A percentile compares a stretch with the other conserved stretches of the same genome.
Conservation (phyloP, 345 rosid genomes). For the Gossypium bickii region DNA sequence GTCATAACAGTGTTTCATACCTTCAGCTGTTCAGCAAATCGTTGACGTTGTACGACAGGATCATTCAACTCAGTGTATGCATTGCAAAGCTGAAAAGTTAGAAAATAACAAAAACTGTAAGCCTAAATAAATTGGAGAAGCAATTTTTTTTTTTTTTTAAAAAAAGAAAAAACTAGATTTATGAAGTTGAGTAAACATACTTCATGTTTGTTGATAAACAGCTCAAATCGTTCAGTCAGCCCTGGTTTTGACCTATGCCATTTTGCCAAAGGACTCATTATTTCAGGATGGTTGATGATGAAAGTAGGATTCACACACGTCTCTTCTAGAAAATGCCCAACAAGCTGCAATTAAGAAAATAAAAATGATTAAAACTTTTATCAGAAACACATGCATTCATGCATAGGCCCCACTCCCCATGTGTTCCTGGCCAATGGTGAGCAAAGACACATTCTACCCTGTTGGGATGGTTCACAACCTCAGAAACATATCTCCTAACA, state of each 20-base stretch:
- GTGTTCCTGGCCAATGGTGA: background rate
- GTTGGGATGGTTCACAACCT: too few species aligned
- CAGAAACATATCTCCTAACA: too few species aligned
- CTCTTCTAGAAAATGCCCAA: conserved; percentile 89
- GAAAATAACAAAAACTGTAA: conserved; percentile 5
- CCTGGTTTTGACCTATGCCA: conserved; percentile 69
- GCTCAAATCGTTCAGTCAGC: conserved; percentile 91
- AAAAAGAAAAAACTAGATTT: background rate
- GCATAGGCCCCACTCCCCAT: background rate
- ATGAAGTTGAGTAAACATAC: conserved; percentile 29
- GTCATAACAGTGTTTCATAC: conserved; percentile 27
- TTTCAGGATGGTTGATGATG: conserved; percentile 88
- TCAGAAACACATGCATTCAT: background rate
- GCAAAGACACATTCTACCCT: too few species aligned
- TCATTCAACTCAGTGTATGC: conserved; percentile 98
- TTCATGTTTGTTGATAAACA: conserved; percentile 87
- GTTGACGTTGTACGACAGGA: conserved; percentile 88
- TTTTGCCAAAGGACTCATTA: conserved; percentile 89
- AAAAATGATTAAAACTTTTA: background rate
- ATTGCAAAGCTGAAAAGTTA: conserved; percentile 58
- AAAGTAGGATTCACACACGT: conserved; percentile 88
- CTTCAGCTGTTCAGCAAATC: conserved; percentile 94
- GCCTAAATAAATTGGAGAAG: background rate
- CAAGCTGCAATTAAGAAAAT: conserved; percentile 55
- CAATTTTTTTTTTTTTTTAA: too few species aligned